A percentile compares a stretch with the other conserved stretches of the same genome.
These are phyloP conservation scores for Eucalyptus erythrocorys DNA, from an alignment of 345 rosid species.

Conservation along the genomic window DNA sequence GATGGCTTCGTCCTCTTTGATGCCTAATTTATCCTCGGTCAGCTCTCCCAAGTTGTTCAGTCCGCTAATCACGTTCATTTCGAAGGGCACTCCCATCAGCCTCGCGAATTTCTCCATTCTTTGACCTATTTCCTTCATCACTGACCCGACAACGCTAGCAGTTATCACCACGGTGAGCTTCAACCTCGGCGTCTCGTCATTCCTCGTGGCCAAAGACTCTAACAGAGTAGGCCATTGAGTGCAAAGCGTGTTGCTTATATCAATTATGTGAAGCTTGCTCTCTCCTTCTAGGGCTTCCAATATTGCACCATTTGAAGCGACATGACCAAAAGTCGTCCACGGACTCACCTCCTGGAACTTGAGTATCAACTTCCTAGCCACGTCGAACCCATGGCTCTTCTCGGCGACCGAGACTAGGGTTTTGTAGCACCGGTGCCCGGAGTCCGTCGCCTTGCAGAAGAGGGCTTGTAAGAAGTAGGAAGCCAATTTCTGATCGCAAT, in stretches of 20 bases:
- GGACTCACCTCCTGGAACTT: constrained; percentile 84
- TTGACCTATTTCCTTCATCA: constrained; percentile 60
- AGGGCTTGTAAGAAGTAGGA: constrained; percentile 66
- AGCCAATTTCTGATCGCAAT: constrained; percentile 61
- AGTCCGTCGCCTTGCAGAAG: constrained; percentile 55
- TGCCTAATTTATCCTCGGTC: constrained; percentile 26
- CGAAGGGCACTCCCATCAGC: constrained; percentile 77
- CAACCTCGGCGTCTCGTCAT: constrained; percentile 54
- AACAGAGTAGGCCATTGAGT: constrained; percentile 84
- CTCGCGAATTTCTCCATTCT: constrained; percentile 80
- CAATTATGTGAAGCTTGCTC: constrained; percentile 53
- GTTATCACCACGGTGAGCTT: constrained; percentile 64
- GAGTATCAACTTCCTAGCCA: constrained; percentile 51
- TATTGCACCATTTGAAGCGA: constrained; percentile 70
- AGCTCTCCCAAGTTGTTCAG: constrained; percentile 28
- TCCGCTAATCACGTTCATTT: constrained; percentile 37
- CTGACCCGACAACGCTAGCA: constrained; percentile 21
- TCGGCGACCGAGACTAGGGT: constrained; percentile 57
- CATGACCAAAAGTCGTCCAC: constrained; percentile 77
- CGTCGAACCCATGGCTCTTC: constrained; percentile 45
- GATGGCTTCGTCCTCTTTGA: constrained; percentile 47
- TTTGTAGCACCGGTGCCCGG: constrained; percentile 51
- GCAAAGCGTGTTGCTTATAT: constrained; percentile 71
- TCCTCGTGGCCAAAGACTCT: constrained; percentile 59
- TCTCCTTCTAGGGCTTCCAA: constrained; percentile 66